These are phyloP conservation scores for Aspergillaceae sp. DNA, from an alignment of 2,329 filamentous ascomycete species.

Conservation along the genomic window DNA sequence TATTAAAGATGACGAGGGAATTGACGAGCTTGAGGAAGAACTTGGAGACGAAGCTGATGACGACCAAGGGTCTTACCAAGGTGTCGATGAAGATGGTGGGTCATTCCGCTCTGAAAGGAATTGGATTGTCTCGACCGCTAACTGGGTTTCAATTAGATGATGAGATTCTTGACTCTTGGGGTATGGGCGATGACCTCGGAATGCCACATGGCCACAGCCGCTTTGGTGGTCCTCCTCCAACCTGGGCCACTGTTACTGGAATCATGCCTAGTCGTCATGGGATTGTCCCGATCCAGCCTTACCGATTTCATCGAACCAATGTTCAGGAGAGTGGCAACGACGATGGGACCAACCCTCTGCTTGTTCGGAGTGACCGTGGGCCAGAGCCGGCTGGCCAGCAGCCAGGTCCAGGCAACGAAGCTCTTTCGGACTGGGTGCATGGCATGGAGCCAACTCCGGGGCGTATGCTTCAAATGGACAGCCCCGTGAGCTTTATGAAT, in stretches of 20 bases:
- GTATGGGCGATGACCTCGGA: slow-evolving; percentile 47
- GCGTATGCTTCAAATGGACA: slow-evolving; percentile 39
- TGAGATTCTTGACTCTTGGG: slow-evolving; percentile 38
- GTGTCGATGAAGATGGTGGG: slow-evolving; percentile 23
- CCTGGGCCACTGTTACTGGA: slow-evolving; percentile 56
- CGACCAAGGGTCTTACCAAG: slow-evolving; percentile 34
- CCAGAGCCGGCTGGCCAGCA: slow-evolving; percentile 20
- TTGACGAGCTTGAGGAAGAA: slow-evolving; percentile 39
- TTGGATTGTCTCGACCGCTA: slow-evolving; percentile 16
- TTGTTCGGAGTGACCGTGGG: slow-evolving; percentile 52
- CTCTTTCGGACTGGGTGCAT: slow-evolving; percentile 46
- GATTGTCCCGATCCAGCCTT: slow-evolving; percentile 33
- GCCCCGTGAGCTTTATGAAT: slow-evolving; percentile 49
- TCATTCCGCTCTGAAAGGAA: slow-evolving; percentile 1
- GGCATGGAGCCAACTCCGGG: slow-evolving; percentile 41
- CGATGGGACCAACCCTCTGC: slow-evolving; percentile 77
- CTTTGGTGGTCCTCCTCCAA: slow-evolving; percentile 50
- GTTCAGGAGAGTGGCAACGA: slow-evolving; percentile 53
- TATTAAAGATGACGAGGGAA: slow-evolving; percentile 49
- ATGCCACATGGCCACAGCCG: slow-evolving; percentile 39
- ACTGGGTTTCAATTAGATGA: slow-evolving; percentile 23
- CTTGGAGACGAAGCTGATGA: slow-evolving; percentile 38
- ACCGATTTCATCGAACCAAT: slow-evolving; percentile 37
- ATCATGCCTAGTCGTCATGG: slow-evolving; percentile 46
- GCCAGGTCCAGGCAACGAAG: slow-evolving; percentile 29